Evolutionary conservation across 305 asterid species (phyloP).

Genomic region (Fraxinus albicans): DNA sequence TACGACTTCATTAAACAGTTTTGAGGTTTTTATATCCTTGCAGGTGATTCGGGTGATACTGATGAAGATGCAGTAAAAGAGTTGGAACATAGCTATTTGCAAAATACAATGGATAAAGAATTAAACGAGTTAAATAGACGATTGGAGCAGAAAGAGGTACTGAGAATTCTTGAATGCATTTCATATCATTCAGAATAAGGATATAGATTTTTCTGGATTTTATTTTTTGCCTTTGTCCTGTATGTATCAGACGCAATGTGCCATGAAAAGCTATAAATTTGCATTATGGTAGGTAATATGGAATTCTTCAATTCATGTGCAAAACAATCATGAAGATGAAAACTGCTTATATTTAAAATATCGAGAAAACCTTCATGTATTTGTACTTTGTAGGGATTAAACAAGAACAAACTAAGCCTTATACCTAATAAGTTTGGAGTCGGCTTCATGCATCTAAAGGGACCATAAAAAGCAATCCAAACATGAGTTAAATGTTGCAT

Average conservation of each 20-base stretch:
- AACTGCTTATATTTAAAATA: not conserved
- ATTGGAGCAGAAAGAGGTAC: slow-evolving; percentile 94
- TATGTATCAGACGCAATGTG: not conserved
- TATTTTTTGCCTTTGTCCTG: not conserved
- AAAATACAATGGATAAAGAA: slow-evolving; percentile 93
- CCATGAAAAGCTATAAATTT: not conserved
- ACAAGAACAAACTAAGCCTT: not conserved
- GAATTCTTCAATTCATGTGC: not conserved
- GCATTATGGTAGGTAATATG: not conserved
- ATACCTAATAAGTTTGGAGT: not conserved
- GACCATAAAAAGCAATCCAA: not conserved
- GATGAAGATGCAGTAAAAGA: slow-evolving; percentile 94
- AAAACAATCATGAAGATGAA: not conserved
- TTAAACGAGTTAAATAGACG: slow-evolving; percentile 77
- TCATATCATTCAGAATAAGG: slow-evolving; percentile 2
- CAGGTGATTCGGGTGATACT: slow-evolving; percentile 80
- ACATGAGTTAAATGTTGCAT: not conserved
- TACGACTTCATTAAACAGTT: not conserved
- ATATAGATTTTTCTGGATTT: not conserved
- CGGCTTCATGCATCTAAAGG: not conserved
- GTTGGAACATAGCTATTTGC: slow-evolving; percentile 93
- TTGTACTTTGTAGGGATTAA: not conserved
- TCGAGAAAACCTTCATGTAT: not conserved
- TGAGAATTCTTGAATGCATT: slow-evolving; percentile 18
- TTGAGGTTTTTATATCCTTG: slow-evolving; percentile 24